Base-by-base conservation (phyloP, 1,139 yeast genomes). In the Lodderomyces oxycetoniae region DNA sequence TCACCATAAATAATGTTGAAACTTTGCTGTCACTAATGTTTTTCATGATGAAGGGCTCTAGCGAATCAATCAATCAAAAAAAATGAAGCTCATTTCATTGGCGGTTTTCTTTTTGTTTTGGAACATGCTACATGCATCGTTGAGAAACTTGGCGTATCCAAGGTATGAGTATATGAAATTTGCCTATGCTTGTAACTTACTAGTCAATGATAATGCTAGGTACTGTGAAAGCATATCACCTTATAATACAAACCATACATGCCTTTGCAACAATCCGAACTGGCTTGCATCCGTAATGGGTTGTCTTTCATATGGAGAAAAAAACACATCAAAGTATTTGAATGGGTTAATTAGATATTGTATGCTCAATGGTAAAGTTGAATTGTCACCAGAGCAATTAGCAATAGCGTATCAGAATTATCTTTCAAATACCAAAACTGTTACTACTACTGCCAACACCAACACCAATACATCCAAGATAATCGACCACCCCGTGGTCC, bases 391-490 rank as follows among this genome's bases (percentile, higher is more conserved):
- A 24, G 24, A 17, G 9, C 11, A 5, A 19, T 12, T 17, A 10
- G n/a, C 9, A 17, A 4, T 28, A 8, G 24, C 22, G 5, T 28
- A 11, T 12, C 30, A 19, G 10, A 28, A 4, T 11, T 28, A 7
- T 27, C 5, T 17, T 16, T 14, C 16, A 5, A 17, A 3, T 17
- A 19, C 4, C 3, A 5, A 19, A 17, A 11, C 12, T 19, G 8
- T n/a, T 8, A 16, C 30, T 5, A 4, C 12, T 7, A 5, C 28
- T 15, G 15, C 29, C 16, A 7, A 20, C n/a, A n/a, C 5, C 4
- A 47, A 43, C 20, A 59, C 54, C 33, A 59, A 60, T 32, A 17
- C 19, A 4, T 38, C 56, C 2, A 10, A 6, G 6, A 19, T 29
- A 2, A 30, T 33, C n/a, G 34, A 34, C 13, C 20, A 20, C 10